Evolutionary conservation across 139 green algal genomes (phyloP).

Genomic region (Picochlorum costavermella): DNA sequence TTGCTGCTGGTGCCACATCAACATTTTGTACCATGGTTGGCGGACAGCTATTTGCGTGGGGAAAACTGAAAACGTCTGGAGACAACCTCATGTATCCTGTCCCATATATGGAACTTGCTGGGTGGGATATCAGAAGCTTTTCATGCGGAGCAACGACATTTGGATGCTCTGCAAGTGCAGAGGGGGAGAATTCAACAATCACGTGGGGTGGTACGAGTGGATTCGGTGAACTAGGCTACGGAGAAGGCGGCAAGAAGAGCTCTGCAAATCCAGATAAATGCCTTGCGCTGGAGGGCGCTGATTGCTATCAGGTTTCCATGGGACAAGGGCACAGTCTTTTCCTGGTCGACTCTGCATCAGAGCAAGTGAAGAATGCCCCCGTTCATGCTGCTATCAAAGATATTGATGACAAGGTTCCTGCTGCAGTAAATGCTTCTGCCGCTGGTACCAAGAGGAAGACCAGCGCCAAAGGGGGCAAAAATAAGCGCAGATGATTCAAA

Average conservation of each 20-base stretch:
- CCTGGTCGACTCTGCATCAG: conserved; percentile 47
- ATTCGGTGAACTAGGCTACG: conserved; percentile 87
- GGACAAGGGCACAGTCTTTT: conserved; percentile 75
- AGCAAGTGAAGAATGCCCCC: conserved; percentile 21
- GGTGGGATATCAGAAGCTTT: conserved; percentile 76
- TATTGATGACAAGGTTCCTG: conserved; percentile 5
- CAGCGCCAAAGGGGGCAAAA: neutral
- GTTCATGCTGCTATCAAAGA: conserved; percentile 19
- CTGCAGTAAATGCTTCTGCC: conserved; percentile 3
- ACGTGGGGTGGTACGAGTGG: conserved; percentile 68
- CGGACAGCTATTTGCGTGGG: conserved; percentile 82
- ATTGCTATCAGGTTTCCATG: conserved; percentile 52
- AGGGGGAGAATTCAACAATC: conserved; percentile 57
- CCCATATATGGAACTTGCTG: conserved; percentile 61
- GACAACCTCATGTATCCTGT: conserved; percentile 87
- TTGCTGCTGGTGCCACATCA: conserved; percentile 43
- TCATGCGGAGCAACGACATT: conserved; percentile 71
- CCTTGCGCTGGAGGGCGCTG: conserved; percentile 45
- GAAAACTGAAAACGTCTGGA: conserved; percentile 77
- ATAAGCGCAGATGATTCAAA: conserved; percentile 14
- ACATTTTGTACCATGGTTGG: conserved; percentile 63
- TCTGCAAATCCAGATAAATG: conserved; percentile 80
- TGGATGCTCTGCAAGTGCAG: conserved; percentile 45
- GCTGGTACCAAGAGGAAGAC: conserved; percentile 32
- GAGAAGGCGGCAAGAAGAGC: conserved; percentile 78